Evolutionary conservation across 495 filamentous ascomycete genomes (phyloP).

Genomic region (Xylaria grammica): DNA sequence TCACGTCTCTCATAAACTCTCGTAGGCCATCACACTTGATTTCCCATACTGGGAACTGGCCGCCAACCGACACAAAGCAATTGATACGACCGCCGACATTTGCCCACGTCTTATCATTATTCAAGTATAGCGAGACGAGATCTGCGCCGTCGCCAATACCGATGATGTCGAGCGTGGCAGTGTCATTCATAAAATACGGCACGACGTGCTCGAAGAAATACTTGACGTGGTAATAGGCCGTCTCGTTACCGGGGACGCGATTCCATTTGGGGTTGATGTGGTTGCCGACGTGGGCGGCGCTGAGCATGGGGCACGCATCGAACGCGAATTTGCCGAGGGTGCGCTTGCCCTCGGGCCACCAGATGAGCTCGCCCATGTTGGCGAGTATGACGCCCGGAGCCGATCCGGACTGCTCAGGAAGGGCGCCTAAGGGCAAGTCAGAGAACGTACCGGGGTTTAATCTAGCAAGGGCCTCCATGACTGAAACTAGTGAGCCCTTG

Average conservation of each 20-base stretch:
- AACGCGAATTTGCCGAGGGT: constrained; percentile 62
- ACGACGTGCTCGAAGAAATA: constrained; percentile 69
- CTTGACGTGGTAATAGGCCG: constrained; percentile 59
- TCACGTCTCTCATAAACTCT: constrained; percentile 53
- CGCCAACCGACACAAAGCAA: constrained; percentile 48
- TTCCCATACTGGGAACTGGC: constrained; percentile 37
- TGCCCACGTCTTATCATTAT: constrained; percentile 56
- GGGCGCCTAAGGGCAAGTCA: no score
- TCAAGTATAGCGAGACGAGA: constrained; percentile 60
- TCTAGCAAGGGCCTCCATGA: constrained; percentile 64
- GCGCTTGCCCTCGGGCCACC: constrained; percentile 62
- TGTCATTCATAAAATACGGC: constrained; percentile 43
- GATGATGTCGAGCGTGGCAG: constrained; percentile 67
- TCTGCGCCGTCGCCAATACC: constrained; percentile 63
- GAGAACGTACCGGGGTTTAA: no score
- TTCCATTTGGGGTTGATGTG: constrained; percentile 50
- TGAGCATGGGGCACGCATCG: constrained; percentile 57
- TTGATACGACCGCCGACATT: constrained; percentile 42
- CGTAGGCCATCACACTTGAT: constrained; percentile 47
- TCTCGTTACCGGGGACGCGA: constrained; percentile 59
- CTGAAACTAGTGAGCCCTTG: constrained; percentile 66
- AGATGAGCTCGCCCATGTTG: constrained; percentile 73
- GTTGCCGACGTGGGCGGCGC: constrained; percentile 55
- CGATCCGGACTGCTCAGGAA: no score
- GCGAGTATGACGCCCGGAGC: constrained; percentile 66